Conservation (phyloP, 2,329 filamentous ascomycete genomes). For the Cryphonectria japonica region DNA sequence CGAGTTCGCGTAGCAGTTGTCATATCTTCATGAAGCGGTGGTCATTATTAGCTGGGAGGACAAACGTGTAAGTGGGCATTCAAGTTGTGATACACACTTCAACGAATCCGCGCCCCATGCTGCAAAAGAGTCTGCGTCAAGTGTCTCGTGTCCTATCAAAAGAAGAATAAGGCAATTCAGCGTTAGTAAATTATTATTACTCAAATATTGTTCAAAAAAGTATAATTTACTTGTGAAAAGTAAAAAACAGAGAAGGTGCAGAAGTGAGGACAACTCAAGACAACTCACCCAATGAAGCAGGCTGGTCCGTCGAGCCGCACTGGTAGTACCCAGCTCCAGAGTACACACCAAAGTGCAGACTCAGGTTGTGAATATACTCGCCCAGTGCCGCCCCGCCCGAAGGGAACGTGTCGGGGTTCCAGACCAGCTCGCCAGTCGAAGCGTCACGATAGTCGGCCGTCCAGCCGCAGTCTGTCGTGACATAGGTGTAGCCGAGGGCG, state of each 20-base stretch:
- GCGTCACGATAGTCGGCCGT: conserved; percentile 43
- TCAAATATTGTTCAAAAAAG: too few species aligned
- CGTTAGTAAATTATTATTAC: too few species aligned
- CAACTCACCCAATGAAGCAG: conserved; percentile 47
- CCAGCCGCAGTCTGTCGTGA: conserved; percentile 66
- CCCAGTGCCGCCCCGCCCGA: conserved; percentile 53
- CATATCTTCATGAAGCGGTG: conserved; percentile 41
- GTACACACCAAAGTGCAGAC: conserved; percentile 58
- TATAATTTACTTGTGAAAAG: background rate
- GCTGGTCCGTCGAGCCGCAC: conserved; percentile 46
- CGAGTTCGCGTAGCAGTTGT: conserved; percentile 53
- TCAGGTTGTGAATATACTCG: conserved; percentile 52
- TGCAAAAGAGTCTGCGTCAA: conserved; percentile 46
- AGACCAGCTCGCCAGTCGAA: conserved; percentile 49
- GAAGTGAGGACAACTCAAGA: background rate
- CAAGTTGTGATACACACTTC: conserved; percentile 45
- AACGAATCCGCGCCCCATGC: conserved; percentile 53
- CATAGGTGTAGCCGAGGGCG: conserved; percentile 57
- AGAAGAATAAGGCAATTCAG: background rate
- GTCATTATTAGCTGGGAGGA: background rate
- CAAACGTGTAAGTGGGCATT: background rate
- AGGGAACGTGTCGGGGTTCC: conserved; percentile 54
- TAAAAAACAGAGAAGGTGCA: background rate
- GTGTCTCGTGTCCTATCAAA: conserved; percentile 44
- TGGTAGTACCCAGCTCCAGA: conserved; percentile 53